phyloP scores from a whole-genome alignment of 1,284 basidiomycete genomes.

The Cutaneotrichosporon daszewskae region DNA sequence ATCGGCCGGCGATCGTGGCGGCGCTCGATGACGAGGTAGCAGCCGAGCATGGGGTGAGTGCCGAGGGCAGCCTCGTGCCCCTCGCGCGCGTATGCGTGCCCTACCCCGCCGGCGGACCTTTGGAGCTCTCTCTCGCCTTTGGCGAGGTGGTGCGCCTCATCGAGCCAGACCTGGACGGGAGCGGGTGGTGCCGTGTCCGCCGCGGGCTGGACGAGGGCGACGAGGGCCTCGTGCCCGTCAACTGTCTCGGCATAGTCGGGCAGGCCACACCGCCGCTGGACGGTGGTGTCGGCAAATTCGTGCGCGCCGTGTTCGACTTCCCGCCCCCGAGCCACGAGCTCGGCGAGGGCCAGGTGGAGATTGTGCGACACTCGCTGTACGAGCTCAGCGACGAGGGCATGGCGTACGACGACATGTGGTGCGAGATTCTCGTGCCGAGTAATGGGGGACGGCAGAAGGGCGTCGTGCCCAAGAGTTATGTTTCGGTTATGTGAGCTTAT shows the following conservation, averaged over 20 bases:
- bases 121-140: conserved; percentile 3
- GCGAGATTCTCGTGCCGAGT: conserved; percentile 17
- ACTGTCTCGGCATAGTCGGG: conserved; percentile 9
- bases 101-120: conserved; percentile 5
- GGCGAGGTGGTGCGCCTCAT: conserved; percentile 19
- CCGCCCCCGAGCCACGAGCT: conserved; percentile 11
- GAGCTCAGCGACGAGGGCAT: conserved; percentile 20
- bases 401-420: conserved; percentile 18
- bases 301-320: conserved; percentile 16
- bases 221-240: conserved; percentile 15
- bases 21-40: conserved; percentile 2
- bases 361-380: conserved; percentile 14
- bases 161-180: conserved; percentile 19
- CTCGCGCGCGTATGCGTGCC: conserved; percentile 10
- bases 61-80: neutral
- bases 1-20: conserved; percentile 11
- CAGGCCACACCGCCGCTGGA: conserved; percentile 8
- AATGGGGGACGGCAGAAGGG: conserved; percentile 4
- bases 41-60: too few relatives aligned
- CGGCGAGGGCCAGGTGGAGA: conserved; percentile 8
- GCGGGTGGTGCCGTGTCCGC: conserved; percentile 17
- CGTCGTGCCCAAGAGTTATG: conserved; percentile 19
- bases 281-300: conserved; percentile 15
- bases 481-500: too few relatives aligned
- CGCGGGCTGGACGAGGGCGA: conserved; percentile 7